phyloP scores from a whole-genome alignment of 1,284 basidiomycete genomes.

The Paramarasmius palmivorus region DNA sequence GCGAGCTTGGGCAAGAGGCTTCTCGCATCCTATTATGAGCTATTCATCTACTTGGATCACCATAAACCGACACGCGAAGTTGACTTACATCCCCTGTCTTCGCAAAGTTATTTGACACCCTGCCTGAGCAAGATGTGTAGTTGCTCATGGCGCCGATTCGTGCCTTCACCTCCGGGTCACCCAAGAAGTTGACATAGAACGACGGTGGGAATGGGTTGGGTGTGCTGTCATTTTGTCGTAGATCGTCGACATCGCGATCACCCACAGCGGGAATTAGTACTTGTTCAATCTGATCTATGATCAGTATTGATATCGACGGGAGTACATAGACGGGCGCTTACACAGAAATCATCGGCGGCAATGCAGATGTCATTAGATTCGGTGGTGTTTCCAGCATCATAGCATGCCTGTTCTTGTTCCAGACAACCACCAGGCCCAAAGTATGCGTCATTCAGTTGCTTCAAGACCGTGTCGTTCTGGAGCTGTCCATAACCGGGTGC shows the following conservation, averaged over 20 bases:
- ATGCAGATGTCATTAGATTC: slow-evolving; percentile 49
- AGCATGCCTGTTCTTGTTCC: slow-evolving; percentile 54
- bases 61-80: not conserved
- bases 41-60: not conserved
- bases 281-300: slow-evolving; percentile 38
- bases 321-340: slow-evolving; percentile 28
- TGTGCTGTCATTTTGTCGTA: slow-evolving; percentile 48
- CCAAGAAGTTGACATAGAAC: slow-evolving; percentile 51
- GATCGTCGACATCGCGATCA: slow-evolving; percentile 52
- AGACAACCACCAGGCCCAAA: slow-evolving; percentile 50
- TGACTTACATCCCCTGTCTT: slow-evolving; percentile 39
- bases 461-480: slow-evolving; percentile 45
- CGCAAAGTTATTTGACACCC: slow-evolving; percentile 39
- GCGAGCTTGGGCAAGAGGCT: slow-evolving; percentile 54
- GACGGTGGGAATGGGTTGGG: slow-evolving; percentile 56
- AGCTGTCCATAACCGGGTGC: slow-evolving; percentile 69
- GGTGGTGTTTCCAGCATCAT: slow-evolving; percentile 45
- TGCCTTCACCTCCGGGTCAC: slow-evolving; percentile 30
- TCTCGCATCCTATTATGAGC: slow-evolving; percentile 45
- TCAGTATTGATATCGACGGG: not conserved
- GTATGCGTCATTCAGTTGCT: slow-evolving; percentile 47
- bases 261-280: slow-evolving; percentile 52
- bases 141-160: slow-evolving; percentile 51
- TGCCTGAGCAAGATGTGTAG: slow-evolving; percentile 49
- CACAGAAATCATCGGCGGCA: slow-evolving; percentile 56